Evolutionary conservation across 2,329 filamentous ascomycete genomes (phyloP).

Genomic region (Lachnellula cervina): DNA sequence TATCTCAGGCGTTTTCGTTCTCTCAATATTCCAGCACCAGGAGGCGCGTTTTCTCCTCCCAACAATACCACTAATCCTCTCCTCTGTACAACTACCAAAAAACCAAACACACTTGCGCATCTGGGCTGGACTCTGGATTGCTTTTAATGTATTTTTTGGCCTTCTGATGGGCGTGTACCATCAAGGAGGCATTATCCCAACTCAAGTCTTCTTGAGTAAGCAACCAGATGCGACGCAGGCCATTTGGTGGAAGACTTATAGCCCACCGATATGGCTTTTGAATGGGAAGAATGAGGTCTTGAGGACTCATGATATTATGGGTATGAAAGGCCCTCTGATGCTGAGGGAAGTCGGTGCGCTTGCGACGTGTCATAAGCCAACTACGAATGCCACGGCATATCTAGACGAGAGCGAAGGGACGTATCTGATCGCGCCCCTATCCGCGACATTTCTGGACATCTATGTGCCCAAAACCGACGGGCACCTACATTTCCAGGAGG

Average conservation of each 20-base stretch:
- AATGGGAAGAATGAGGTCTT: conserved; percentile 70
- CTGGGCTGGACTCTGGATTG: conserved; percentile 60
- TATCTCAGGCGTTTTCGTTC: conserved; percentile 62
- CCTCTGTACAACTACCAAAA: conserved; percentile 63
- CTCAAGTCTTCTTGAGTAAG: conserved; percentile 68
- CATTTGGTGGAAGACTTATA: conserved; percentile 81
- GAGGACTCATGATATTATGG: conserved; percentile 70
- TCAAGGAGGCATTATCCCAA: conserved; percentile 72
- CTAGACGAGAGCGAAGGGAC: conserved; percentile 58
- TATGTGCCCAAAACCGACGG: conserved; percentile 46
- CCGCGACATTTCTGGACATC: conserved; percentile 63
- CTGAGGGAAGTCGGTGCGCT: conserved; percentile 53
- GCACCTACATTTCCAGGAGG: conserved; percentile 59
- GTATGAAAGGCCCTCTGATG: conserved; percentile 57
- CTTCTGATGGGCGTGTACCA: conserved; percentile 76
- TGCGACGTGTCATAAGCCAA: conserved; percentile 57
- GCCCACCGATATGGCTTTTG: conserved; percentile 73
- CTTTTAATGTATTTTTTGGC: conserved; percentile 65
- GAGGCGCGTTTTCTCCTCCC: conserved; percentile 75
- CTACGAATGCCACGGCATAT: conserved; percentile 50
- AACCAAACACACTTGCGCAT: conserved; percentile 43
- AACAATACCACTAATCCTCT: conserved; percentile 70
- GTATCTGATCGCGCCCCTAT: conserved; percentile 69
- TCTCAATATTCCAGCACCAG: conserved; percentile 74
- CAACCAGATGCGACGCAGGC: conserved; percentile 62